Conservation (phyloP, 257 asterid genomes). For the Verbena officinalis region DNA sequence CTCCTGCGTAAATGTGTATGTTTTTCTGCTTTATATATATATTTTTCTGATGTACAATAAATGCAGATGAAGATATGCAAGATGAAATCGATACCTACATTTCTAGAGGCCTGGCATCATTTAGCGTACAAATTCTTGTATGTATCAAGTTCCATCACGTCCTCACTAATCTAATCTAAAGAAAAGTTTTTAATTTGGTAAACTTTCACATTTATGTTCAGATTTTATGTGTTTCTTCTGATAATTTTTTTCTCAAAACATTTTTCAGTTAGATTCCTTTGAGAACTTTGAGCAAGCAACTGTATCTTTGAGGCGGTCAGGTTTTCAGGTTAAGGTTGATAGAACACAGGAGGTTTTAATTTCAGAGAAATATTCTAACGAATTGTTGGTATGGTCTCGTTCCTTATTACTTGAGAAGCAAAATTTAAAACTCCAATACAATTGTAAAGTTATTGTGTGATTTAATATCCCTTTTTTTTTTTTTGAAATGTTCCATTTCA, state of each 20-base stretch:
- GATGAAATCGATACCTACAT: conserved; percentile 75
- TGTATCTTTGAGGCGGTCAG: conserved; percentile 60
- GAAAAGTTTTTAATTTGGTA: too few species aligned
- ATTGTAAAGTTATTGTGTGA: neutral
- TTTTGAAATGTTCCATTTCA: conserved; percentile 22
- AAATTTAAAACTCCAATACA: neutral
- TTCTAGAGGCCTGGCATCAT: conserved; percentile 72
- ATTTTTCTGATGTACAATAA: conserved; percentile 36
- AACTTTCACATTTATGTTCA: too few species aligned
- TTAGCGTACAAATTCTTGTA: conserved; percentile 76
- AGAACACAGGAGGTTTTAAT: conserved; percentile 58
- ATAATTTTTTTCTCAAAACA: conserved; percentile 14
- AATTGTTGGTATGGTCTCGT: conserved; percentile 68
- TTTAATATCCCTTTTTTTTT: neutral
- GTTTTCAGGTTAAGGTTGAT: conserved; percentile 81
- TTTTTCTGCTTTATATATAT: conserved; percentile 15
- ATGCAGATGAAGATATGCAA: conserved; percentile 92
- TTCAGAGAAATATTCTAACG: conserved; percentile 76
- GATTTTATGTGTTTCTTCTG: conserved; percentile 9
- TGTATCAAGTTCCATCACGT: conserved; percentile 41
- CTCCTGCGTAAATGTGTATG: conserved; percentile 3
- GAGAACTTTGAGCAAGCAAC: conserved; percentile 90
- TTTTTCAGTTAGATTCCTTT: conserved; percentile 68
- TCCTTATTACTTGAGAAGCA: conserved; percentile 23
- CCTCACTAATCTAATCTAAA: too few species aligned